phyloP scores from a whole-genome alignment of 768 basidiomycete species.

The Trametes coccinea region DNA sequence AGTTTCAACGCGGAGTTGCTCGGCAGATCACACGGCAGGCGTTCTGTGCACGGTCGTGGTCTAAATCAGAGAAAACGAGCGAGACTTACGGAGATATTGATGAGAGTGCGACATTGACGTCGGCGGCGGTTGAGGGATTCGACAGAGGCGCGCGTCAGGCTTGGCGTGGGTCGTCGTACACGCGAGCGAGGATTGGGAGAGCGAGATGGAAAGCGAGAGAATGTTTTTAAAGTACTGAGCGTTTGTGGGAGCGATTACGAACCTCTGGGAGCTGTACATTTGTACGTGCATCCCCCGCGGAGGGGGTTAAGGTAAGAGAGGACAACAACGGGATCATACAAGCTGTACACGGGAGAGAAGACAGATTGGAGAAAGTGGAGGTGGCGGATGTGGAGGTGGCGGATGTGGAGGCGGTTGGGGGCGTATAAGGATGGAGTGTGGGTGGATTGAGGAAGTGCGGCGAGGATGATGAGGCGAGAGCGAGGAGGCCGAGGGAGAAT shows the following conservation, averaged over 20 bases:
- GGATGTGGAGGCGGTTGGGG: constrained; percentile 3
- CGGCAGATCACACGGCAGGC: neutral
- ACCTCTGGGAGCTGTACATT: constrained; percentile 23
- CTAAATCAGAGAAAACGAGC: neutral
- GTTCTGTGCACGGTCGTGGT: neutral
- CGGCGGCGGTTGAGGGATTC: neutral
- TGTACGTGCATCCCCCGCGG: constrained; percentile 9
- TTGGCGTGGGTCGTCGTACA: neutral
- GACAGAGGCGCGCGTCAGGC: neutral
- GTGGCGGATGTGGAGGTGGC: neutral
- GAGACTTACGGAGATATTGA: neutral
- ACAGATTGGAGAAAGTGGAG: neutral
- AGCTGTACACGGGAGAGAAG: constrained; percentile 24
- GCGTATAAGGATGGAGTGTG: neutral
- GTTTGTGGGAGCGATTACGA: constrained; percentile 34
- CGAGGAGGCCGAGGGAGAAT: neutral
- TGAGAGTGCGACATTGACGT: neutral
- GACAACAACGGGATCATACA: constrained; percentile 27
- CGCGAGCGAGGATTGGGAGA: neutral
- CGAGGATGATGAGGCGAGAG: neutral
- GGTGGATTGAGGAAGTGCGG: neutral
- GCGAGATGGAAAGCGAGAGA: neutral
- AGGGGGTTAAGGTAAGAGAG: constrained; percentile 20
- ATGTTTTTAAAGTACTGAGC: constrained; percentile 35
- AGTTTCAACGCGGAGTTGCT: neutral